These are phyloP conservation scores for Cytospora leucostoma DNA, from an alignment of 2,329 filamentous ascomycete species.

Conservation along the genomic window DNA sequence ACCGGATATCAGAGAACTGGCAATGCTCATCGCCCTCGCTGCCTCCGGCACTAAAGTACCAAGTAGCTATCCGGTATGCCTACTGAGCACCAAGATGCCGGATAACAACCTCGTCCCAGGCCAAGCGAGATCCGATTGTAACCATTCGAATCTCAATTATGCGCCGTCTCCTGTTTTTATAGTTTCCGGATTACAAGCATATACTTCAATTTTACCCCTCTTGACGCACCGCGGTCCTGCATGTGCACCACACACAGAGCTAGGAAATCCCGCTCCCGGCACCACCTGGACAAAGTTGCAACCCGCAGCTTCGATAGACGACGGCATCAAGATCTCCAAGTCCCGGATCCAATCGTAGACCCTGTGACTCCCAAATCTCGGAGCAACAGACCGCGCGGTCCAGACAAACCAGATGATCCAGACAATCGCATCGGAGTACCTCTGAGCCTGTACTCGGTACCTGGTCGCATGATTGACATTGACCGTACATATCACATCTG, in stretches of 20 bases:
- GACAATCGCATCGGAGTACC: not conserved
- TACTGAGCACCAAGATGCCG: constrained; percentile 4
- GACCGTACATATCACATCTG: constrained; percentile 25
- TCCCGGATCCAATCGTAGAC: constrained; percentile 17
- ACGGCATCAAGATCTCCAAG: constrained; percentile 15
- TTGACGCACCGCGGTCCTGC: constrained; percentile 10
- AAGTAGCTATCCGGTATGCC: not conserved
- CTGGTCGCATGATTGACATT: constrained; percentile 25
- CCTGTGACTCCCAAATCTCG: constrained; percentile 9
- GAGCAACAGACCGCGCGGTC: constrained; percentile 4
- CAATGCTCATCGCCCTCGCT: constrained; percentile 6
- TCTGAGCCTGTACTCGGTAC: constrained; percentile 10
- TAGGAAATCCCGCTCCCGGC: constrained; percentile 15
- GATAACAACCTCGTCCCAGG: not conserved
- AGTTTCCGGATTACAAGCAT: not conserved
- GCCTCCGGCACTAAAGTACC: constrained; percentile 2
- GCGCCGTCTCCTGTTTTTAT: constrained; percentile 4
- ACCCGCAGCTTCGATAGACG: constrained; percentile 17
- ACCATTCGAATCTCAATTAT: not conserved
- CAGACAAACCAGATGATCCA: constrained; percentile 10
- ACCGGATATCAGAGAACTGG: constrained; percentile 17
- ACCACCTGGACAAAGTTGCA: not conserved
- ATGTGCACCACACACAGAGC: not conserved
- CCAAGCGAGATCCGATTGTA: constrained; percentile 10
- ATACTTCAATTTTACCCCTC: not conserved